Conservation (phyloP, 345 rosid species). For the Melaleuca quinquenervia region DNA sequence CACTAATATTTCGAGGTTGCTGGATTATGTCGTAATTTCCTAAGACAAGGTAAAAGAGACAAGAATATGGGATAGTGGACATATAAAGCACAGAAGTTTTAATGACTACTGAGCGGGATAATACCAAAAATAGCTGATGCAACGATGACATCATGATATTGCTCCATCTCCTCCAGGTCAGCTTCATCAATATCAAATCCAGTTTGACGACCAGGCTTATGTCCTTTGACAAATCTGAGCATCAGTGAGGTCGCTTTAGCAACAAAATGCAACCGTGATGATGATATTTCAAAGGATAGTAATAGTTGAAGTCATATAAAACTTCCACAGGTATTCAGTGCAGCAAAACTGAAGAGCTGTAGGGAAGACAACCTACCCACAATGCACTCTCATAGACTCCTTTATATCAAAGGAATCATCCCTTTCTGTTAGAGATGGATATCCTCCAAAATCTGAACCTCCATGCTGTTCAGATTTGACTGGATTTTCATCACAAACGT, state of each 20-base stretch:
- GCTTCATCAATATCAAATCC: conserved; percentile 85
- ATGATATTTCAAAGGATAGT: not conserved
- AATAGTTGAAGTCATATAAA: not conserved
- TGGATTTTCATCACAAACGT: conserved; percentile 44
- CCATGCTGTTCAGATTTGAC: conserved; percentile 46
- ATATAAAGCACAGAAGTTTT: not conserved
- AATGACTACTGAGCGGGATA: not conserved
- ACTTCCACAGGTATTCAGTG: not conserved
- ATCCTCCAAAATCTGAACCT: conserved; percentile 87
- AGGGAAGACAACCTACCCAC: conserved; percentile 47
- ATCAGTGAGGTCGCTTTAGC: not conserved
- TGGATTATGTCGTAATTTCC: conserved; percentile 81
- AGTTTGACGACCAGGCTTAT: conserved; percentile 51
- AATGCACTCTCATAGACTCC: conserved; percentile 79
- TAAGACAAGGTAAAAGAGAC: conserved; percentile 10
- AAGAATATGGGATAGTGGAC: not conserved
- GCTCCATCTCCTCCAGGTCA: conserved; percentile 50
- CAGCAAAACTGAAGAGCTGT: not conserved
- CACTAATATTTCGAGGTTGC: conserved; percentile 61
- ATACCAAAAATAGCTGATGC: conserved; percentile 93
- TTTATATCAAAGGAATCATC: conserved; percentile 50
- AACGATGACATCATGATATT: conserved; percentile 59
- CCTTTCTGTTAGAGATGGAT: conserved; percentile 65
- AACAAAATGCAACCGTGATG: not conserved
- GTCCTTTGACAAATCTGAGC: conserved; percentile 59